Evolutionary conservation across 129 eudicot species (phyloP), one percentile per base, ranked within the genome.

Genomic region (Pittosporum tobira): DNA sequence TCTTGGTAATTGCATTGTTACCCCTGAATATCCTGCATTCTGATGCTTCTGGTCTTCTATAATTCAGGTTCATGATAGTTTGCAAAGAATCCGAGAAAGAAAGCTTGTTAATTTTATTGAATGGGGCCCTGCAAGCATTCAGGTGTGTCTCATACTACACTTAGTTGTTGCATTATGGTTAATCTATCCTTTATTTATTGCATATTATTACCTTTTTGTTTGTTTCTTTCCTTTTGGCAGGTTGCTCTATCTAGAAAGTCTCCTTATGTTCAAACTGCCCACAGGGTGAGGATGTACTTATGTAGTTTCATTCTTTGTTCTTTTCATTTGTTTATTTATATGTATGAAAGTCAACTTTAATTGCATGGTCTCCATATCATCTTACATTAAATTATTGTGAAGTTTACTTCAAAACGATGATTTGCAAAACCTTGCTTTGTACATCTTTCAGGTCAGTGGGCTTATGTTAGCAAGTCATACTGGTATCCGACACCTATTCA

Each of bases 51-150:
- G 57, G 46, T 61, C 44, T 36, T 47, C 43, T 62, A 22, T 6
- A 34, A 49, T 40, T 61, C 75, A 90, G 97, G 97, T 90, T 64
- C 95, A 90, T 74, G 97, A 90, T 71, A 90, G 97, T 68, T 62
- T 90, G 73, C 95, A 85, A 72, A 71, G 97, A 63, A 90, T 90
- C 66, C 88, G 95, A 55, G 97, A 90, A 72, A 75, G 97, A 70
- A 90, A 90, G 81, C 97, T 90, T 67, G 97, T 85, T 45, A 90
- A 90, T 72, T 90, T 90, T 78, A 90, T 90, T 51, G 95, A 90
- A 31, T 90, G 97, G 97, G 97, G 97, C 27, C 97, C 97, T 68
- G 97, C 97, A 67, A 90, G 97, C 80, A 84, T 93, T 52, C 94
- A 93, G 91, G 96, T 74, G 70, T 66, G 67, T 38, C 28, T 47